Conservation (phyloP, 140 eudicot species). For the Bidens hawaiensis region DNA sequence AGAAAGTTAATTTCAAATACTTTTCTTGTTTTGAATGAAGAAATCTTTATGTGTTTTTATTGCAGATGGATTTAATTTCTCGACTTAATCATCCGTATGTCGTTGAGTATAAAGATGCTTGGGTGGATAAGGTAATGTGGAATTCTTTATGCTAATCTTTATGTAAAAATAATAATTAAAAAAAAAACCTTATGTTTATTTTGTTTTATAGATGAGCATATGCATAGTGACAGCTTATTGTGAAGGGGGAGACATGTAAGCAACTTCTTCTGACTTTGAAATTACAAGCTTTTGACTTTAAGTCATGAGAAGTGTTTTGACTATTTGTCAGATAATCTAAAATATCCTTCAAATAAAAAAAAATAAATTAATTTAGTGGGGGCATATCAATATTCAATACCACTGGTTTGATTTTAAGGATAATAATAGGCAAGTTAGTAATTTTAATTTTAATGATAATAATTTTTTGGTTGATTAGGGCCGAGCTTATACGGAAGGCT, state of each 20-base stretch:
- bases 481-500: conserved; percentile 65
- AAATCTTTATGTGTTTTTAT: conserved; percentile 2
- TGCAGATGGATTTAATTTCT: conserved; percentile 78
- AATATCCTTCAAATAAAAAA: background rate
- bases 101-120: conserved; percentile 89
- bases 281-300: background rate
- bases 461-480: conserved; percentile 43
- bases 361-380: background rate
- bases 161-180: background rate
- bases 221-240: conserved; percentile 80
- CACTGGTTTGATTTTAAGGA: background rate
- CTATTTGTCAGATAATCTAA: background rate
- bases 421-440: background rate
- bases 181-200: background rate
- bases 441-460: background rate
- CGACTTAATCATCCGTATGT: conserved; percentile 82
- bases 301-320: background rate
- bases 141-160: background rate
- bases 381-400: background rate
- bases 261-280: conserved; percentile 9
- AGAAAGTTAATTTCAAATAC: background rate
- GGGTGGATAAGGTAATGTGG: conserved; percentile 85
- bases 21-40: conserved; percentile 4
- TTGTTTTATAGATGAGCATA: conserved; percentile 53
- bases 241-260: conserved; percentile 99